Conservation (phyloP, 2,329 filamentous ascomycete species). For the Colletotrichum camelliae region DNA sequence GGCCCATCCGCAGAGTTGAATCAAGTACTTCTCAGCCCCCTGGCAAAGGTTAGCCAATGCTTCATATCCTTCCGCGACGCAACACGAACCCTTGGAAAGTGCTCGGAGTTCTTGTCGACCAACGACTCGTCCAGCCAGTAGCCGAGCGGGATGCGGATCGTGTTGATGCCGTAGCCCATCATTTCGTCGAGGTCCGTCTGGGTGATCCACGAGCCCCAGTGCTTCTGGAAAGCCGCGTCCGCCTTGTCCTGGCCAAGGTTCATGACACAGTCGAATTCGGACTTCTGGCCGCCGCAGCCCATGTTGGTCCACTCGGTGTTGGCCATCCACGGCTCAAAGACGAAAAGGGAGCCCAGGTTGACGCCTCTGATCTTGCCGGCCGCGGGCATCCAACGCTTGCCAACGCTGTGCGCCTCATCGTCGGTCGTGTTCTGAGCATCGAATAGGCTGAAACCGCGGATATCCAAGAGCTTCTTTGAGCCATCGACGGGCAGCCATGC, state of each 20-base stretch:
- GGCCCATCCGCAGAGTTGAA: conserved; percentile 51
- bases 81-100: conserved; percentile 45
- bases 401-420: neutral
- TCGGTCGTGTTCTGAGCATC: conserved; percentile 7
- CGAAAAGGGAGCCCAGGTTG: conserved; percentile 57
- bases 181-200: conserved; percentile 54
- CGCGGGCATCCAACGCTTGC: conserved; percentile 17
- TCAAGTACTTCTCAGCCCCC: conserved; percentile 51
- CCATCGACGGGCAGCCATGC: conserved; percentile 13
- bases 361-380: conserved; percentile 56
- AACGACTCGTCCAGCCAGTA: conserved; percentile 60
- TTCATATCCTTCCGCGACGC: accelerated
- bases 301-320: conserved; percentile 49
- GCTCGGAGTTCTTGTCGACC: conserved; percentile 50
- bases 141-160: conserved; percentile 58
- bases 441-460: conserved; percentile 17
- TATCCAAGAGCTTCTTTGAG: conserved; percentile 13
- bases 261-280: conserved; percentile 60
- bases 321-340: conserved; percentile 61
- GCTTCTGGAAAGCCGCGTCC: conserved; percentile 50
- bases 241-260: conserved; percentile 50
- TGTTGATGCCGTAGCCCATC: conserved; percentile 55
- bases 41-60: conserved; percentile 12
- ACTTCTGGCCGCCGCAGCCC: conserved; percentile 49
- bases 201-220: conserved; percentile 58